Conservation (phyloP, 345 rosid species). For the Salix viminalis region DNA sequence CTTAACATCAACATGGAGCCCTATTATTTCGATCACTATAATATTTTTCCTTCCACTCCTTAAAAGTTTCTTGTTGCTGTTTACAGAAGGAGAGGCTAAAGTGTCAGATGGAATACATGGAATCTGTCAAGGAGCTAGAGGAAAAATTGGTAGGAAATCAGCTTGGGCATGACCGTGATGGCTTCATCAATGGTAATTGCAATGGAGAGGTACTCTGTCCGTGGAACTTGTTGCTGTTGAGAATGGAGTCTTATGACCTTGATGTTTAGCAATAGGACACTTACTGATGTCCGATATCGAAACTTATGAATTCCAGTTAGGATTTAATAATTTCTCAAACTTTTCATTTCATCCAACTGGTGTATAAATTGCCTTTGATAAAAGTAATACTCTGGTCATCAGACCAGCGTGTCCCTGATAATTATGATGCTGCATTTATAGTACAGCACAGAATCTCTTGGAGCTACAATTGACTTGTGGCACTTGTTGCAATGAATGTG, state of each 20-base stretch:
- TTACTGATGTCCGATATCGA: neutral
- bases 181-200: constrained; percentile 7
- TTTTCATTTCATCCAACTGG: neutral
- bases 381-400: neutral
- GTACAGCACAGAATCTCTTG: neutral
- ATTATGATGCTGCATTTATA: neutral
- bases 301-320: neutral
- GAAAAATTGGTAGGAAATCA: constrained; percentile 30
- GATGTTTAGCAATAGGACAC: neutral
- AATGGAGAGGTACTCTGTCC: constrained; percentile 17
- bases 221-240: neutral
- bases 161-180: constrained; percentile 13
- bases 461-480: neutral
- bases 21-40: neutral
- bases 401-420: neutral
- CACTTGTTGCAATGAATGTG: neutral
- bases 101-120: constrained; percentile 36
- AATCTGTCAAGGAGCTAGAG: constrained; percentile 31
- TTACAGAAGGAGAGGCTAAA: constrained; percentile 31
- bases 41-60: neutral
- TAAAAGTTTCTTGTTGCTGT: neutral
- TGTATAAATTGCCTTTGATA: neutral
- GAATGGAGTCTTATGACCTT: neutral
- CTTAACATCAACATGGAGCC: neutral
- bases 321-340: neutral